A percentile compares a stretch with the other conserved stretches of the same genome.
These are phyloP conservation scores for Centella asiatica DNA, from an alignment of 129 eudicot genomes.

Conservation along the genomic window DNA sequence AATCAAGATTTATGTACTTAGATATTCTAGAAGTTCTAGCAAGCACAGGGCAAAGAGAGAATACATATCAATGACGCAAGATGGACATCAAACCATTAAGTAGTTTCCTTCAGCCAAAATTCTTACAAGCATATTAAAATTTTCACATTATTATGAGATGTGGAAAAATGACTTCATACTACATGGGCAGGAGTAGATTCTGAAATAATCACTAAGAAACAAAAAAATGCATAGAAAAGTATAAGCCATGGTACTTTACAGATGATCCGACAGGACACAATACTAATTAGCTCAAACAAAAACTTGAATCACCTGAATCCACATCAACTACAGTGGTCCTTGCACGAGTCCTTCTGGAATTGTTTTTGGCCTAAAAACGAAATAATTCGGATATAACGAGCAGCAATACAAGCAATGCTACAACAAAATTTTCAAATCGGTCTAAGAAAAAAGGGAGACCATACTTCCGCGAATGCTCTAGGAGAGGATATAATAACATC, in stretches of 20 bases:
- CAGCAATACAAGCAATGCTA: neutral
- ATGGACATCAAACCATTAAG: neutral
- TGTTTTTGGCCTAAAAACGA: slow-evolving; percentile 51
- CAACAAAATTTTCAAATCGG: too few species aligned
- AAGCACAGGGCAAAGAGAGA: too few species aligned
- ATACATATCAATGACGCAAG: too few species aligned
- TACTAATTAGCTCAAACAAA: too few species aligned
- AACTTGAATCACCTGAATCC: slow-evolving; percentile 45
- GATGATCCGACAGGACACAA: neutral
- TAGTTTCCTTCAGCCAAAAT: neutral
- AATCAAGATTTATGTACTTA: neutral
- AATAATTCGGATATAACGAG: slow-evolving; percentile 9
- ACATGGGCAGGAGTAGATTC: too few species aligned
- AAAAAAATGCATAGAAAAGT: neutral
- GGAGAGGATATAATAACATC: slow-evolving; percentile 76
- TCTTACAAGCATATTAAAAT: neutral
- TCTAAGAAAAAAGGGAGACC: slow-evolving; percentile 3
- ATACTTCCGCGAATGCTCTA: slow-evolving; percentile 70
- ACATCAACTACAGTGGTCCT: slow-evolving; percentile 52
- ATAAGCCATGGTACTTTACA: neutral
- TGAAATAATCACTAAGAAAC: neutral
- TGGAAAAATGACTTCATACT: too few species aligned
- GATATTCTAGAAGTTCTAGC: too few species aligned
- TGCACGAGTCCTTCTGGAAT: slow-evolving; percentile 37
- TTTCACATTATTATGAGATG: too few species aligned